Evolutionary conservation across 2,329 filamentous ascomycete genomes (phyloP), one percentile per base, ranked within the genome.

Genomic region (Teratosphaeria nubilosa): DNA sequence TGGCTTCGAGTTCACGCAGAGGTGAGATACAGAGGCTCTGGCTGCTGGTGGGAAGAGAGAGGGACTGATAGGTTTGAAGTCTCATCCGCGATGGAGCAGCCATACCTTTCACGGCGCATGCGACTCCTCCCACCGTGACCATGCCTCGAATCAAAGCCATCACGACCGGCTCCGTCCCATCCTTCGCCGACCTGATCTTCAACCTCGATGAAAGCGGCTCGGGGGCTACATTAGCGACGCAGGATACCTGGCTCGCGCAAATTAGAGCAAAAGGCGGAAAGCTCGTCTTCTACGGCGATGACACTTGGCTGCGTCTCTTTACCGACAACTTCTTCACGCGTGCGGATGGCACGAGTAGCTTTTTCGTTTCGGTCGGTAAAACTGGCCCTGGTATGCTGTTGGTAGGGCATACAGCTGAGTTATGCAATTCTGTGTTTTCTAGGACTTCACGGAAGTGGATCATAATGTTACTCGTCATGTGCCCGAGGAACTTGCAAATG

Each of bases 401-500:
- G 14, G 45, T 64, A 65, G 59, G 57, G 62, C 68, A 66, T 71
- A 70, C 68, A 67, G 67, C 67, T 71, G 66, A 71, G 64, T n/a
- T 66, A 60, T 72, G 66, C 66, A 65, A 53, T 54, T 58, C 63
- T 55, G 52, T 60, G 30, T 45, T 22, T 22, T 57, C n/a, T 66
- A 95, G 90, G 94, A 99, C 73, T 99, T 96, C 69, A 95, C 90
- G 54, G 91, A 99, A 77, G 95, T 99, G 63, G 94, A 99, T 75
- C 87, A 91, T 71, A 99, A 99, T 72, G 94, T 99, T 66, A 99
- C 94, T 2, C 84, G 94, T 62, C 90, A 99, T 76, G 79, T 99
- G 56, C 81, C 87, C 5, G 77, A 77, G 37, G 92, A 97, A 75
- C 78, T 99, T 60, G 74, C 77, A 58, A 85, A 83, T 48, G 75